These are phyloP conservation scores for Clarireedia homoeocarpa DNA, from an alignment of 2,329 filamentous ascomycete genomes.

Conservation along the genomic window DNA sequence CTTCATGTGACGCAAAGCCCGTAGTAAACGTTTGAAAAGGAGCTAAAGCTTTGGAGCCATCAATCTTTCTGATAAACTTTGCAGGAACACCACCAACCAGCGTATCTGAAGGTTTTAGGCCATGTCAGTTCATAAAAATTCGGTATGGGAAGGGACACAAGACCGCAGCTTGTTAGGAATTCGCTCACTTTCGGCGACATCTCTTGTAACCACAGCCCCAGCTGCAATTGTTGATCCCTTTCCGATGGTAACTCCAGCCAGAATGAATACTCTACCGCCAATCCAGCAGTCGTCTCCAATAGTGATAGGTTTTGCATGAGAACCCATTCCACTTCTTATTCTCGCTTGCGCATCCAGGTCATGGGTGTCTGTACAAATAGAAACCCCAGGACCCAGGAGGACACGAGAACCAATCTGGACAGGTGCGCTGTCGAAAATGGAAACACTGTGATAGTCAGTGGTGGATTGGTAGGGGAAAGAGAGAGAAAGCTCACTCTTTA, in stretches of 20 bases:
- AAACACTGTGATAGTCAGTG: constrained; percentile 13
- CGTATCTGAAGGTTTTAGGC: neutral
- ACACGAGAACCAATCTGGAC: constrained; percentile 36
- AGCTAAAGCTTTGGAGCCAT: neutral
- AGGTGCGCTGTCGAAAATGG: constrained; percentile 29
- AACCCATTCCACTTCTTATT: constrained; percentile 42
- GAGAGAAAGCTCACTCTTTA: constrained; percentile 13
- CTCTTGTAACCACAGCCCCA: constrained; percentile 41
- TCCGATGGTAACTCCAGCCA: constrained; percentile 46
- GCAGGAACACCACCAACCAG: constrained; percentile 20
- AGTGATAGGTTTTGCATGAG: constrained; percentile 37
- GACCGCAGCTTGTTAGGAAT: neutral
- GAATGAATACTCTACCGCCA: constrained; percentile 40
- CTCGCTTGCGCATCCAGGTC: constrained; percentile 52
- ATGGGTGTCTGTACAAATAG: constrained; percentile 63
- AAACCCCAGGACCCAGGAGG: constrained; percentile 61
- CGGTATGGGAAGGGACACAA: neutral
- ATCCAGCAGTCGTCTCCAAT: constrained; percentile 51
- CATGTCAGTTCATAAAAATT: neutral
- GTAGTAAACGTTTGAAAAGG: too few relatives aligned
- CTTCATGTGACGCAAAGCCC: too few relatives aligned
- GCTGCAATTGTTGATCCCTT: constrained; percentile 44
- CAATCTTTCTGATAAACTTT: constrained; percentile 11
- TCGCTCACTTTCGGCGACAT: constrained; percentile 13
- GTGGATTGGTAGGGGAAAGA: neutral